phyloP scores from a whole-genome alignment of 2,329 filamentous ascomycete species.

The Didymella lethalis region DNA sequence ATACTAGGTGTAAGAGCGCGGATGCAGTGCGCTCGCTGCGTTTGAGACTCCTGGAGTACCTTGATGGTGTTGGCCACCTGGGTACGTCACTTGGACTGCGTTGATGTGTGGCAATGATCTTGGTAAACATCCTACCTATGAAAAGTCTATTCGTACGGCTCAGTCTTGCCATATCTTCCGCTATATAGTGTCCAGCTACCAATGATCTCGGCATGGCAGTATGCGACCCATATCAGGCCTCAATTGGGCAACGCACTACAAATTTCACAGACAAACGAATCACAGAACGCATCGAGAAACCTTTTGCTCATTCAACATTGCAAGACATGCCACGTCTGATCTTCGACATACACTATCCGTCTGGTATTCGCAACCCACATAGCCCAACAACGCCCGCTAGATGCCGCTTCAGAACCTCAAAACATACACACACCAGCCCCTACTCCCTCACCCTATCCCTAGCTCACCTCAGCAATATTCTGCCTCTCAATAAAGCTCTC shows the following conservation, averaged over 20 bases:
- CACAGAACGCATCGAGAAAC: not conserved
- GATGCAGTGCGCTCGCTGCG: slow-evolving; percentile 1
- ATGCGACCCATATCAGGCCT: no score
- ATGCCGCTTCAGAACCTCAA: not conserved
- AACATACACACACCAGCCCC: not conserved
- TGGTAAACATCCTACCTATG: not conserved
- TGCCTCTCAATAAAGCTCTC: slow-evolving; percentile 83
- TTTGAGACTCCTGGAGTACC: slow-evolving; percentile 6
- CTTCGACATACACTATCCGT: not conserved
- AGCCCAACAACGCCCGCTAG: not conserved
- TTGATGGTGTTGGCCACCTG: slow-evolving; percentile 5
- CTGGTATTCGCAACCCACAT: no score
- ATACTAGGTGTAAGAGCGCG: slow-evolving; percentile 15
- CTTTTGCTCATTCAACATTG: not conserved
- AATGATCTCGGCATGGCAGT: not conserved
- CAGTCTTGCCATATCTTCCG: not conserved
- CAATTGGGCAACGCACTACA: no score
- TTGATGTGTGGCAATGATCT: not conserved
- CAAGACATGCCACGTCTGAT: not conserved
- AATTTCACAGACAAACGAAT: not conserved
- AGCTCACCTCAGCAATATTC: slow-evolving; percentile 50
- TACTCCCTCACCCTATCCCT: not conserved
- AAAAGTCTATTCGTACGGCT: not conserved
- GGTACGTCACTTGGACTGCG: not conserved
- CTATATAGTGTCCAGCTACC: not conserved